Percentiles rank a stretch among this genome's conserved stretches.
Conservation (phyloP, 306 rosid genomes). For the Castanopsis chinensis region DNA sequence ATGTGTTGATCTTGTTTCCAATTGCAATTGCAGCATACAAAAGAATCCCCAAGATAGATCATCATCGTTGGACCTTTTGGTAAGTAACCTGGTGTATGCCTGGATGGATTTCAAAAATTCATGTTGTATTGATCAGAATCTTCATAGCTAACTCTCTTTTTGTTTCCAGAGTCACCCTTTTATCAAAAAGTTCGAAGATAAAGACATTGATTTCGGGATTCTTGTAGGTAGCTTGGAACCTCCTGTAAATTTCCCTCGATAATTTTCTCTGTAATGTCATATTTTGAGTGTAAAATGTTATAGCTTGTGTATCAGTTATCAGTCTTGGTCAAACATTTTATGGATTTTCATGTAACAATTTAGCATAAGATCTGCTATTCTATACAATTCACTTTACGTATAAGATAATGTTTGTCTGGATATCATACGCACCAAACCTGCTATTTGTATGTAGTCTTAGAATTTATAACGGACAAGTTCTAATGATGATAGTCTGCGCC, state of each 20-base stretch:
- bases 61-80: conserved; percentile 91
- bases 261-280: conserved; percentile 25
- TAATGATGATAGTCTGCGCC: neutral
- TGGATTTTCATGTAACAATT: conserved; percentile 21
- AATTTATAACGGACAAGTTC: neutral
- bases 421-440: neutral
- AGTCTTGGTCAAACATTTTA: conserved; percentile 30
- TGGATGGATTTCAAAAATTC: neutral
- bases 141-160: conserved; percentile 16
- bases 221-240: conserved; percentile 90
- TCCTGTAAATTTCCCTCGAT: conserved; percentile 80
- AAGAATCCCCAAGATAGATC: conserved; percentile 71
- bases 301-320: conserved; percentile 7
- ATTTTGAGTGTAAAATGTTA: conserved; percentile 28
- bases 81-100: conserved; percentile 35
- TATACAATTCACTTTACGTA: conserved; percentile 10
- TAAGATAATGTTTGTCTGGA: neutral
- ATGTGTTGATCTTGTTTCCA: neutral
- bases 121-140: neutral
- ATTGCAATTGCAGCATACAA: conserved; percentile 72
- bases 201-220: conserved; percentile 88
- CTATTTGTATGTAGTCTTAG: neutral
- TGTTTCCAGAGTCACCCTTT: conserved; percentile 80
- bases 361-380: conserved; percentile 19
- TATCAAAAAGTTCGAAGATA: conserved; percentile 93